Percentiles rank a stretch among this genome's conserved stretches.
Evolutionary conservation across 2,329 filamentous ascomycete genomes (phyloP).

Genomic region (Allantophomopsis cytisporea): DNA sequence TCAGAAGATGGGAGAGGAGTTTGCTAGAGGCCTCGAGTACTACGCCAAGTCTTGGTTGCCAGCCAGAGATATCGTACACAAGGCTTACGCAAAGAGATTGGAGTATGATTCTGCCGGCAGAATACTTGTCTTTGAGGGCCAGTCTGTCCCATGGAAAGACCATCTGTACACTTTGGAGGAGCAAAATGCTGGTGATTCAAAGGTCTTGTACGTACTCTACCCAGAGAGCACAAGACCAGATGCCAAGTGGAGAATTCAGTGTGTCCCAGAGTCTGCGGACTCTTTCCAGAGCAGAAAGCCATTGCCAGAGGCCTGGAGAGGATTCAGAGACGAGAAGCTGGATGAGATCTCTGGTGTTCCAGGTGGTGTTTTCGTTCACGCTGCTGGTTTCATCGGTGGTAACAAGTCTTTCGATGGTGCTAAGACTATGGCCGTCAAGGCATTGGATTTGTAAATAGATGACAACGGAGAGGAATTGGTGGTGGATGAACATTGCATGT

Average conservation of each 20-base stretch:
- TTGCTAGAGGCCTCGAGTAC: conserved; percentile 67
- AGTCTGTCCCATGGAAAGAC: conserved; percentile 88
- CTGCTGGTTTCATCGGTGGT: conserved; percentile 89
- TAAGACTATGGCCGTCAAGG: conserved; percentile 72
- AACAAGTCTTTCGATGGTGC: conserved; percentile 86
- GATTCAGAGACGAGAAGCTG: conserved; percentile 74
- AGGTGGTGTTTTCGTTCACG: conserved; percentile 86
- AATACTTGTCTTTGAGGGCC: conserved; percentile 64
- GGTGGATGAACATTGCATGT: conserved; percentile 8
- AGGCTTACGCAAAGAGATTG: conserved; percentile 57
- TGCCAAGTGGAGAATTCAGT: conserved; percentile 87
- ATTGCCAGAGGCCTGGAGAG: conserved; percentile 83
- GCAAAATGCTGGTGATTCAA: conserved; percentile 30
- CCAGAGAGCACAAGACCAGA: conserved; percentile 64
- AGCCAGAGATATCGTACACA: conserved; percentile 64
- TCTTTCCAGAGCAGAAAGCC: conserved; percentile 89
- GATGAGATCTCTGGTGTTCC: conserved; percentile 55
- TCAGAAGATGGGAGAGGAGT: conserved; percentile 76
- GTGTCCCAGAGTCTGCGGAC: conserved; percentile 71
- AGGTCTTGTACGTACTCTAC: conserved; percentile 81
- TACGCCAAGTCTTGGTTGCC: conserved; percentile 73
- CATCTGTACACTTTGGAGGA: conserved; percentile 83
- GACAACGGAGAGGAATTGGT: neutral
- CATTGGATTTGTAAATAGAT: conserved; percentile 29
- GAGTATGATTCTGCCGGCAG: conserved; percentile 62